Conservation (phyloP, 2,329 filamentous ascomycete species). For the Xylariaceae sp. region DNA sequence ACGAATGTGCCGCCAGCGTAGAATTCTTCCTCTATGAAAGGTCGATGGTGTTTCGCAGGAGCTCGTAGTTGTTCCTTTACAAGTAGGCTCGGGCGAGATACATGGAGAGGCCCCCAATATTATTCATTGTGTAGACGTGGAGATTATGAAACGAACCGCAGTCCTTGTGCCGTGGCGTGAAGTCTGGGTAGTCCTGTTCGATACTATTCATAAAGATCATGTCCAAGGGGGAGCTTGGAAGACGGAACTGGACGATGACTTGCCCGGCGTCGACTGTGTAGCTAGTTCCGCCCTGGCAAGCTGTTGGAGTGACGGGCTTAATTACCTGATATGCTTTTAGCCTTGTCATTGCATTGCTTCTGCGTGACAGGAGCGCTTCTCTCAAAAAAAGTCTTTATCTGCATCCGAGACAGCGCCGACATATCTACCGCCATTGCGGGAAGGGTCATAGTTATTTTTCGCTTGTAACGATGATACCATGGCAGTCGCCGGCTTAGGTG, state of each 20-base stretch:
- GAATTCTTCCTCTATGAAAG: no score
- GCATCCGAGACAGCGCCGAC: conserved; percentile 14
- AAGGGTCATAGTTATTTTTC: no score
- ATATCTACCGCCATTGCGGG: conserved; percentile 17
- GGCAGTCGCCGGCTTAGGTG: no score
- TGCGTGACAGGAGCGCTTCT: conserved; percentile 17
- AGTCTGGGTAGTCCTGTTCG: conserved; percentile 26
- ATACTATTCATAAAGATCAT: conserved; percentile 15
- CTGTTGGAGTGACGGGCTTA: conserved; percentile 12
- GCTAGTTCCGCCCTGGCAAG: conserved; percentile 23
- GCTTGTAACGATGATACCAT: no score
- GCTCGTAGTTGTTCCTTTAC: conserved; percentile 19
- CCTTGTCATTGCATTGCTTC: conserved; percentile 21
- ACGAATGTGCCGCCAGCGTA: no score
- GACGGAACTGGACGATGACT: conserved; percentile 24
- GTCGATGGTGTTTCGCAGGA: conserved; percentile 22
- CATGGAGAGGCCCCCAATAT: conserved; percentile 24
- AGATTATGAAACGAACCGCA: conserved; percentile 9
- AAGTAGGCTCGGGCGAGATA: conserved; percentile 20
- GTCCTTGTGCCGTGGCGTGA: conserved; percentile 21
- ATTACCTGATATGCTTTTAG: conserved; percentile 16
- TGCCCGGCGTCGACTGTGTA: conserved; percentile 24
- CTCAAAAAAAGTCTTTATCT: conserved; percentile 22
- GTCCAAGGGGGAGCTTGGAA: conserved; percentile 11
- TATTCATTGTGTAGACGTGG: conserved; percentile 26